Evolutionary conservation across 2,329 filamentous ascomycete species (phyloP).

Genomic region (Podosphaera aphanis): DNA sequence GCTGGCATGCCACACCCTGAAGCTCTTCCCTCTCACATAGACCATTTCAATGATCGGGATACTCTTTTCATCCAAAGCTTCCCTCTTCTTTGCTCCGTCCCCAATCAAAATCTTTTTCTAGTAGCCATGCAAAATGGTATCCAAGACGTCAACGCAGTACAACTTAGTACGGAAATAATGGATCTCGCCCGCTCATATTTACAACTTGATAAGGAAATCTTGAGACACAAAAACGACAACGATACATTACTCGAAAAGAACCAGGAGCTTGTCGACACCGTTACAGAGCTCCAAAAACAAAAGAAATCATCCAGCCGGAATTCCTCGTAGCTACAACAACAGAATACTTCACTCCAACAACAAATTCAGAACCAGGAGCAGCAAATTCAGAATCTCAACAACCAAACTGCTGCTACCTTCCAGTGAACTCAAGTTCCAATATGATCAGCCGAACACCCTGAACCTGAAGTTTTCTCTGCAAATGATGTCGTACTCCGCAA

Average conservation of each 20-base stretch:
- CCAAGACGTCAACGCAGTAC: neutral
- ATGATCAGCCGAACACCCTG: neutral
- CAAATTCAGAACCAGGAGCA: neutral
- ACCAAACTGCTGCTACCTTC: neutral
- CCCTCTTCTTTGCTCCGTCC: neutral
- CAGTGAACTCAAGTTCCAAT: neutral
- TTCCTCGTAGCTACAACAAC: neutral
- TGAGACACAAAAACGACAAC: neutral
- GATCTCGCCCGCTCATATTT: neutral
- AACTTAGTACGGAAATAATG: neutral
- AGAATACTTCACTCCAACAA: neutral
- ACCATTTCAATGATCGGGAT: neutral
- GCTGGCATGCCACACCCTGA: neutral
- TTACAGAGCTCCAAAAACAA: neutral
- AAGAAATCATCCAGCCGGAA: neutral
- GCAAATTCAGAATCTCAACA: neutral
- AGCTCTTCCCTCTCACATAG: neutral
- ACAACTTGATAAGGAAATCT: neutral
- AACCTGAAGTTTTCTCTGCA: neutral
- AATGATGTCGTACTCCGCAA: neutral
- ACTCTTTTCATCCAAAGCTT: neutral
- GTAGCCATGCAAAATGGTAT: neutral
- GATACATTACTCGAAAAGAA: conserved; percentile 1
- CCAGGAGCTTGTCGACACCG: neutral
- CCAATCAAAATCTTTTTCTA: neutral